Conservation (phyloP, 202 grass and related monocot genomes). For the Bolboschoenoplectus hybrid region DNA sequence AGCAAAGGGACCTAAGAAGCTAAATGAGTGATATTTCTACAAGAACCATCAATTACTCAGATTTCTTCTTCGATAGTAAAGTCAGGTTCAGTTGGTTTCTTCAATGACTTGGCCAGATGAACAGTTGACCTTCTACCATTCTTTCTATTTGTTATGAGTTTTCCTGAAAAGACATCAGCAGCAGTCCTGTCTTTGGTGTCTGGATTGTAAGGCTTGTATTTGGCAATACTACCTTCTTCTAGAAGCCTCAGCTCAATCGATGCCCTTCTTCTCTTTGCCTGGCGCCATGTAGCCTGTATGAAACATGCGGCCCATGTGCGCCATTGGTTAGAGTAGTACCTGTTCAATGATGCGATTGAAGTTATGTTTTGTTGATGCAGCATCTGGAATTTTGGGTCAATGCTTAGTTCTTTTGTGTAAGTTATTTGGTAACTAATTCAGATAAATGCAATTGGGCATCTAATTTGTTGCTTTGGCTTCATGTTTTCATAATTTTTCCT, state of each 20-base stretch:
- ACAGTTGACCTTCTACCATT: slow-evolving; percentile 37
- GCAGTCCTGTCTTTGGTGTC: neutral
- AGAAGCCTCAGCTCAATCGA: slow-evolving; percentile 59
- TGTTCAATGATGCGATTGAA: slow-evolving; percentile 6
- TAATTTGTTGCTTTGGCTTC: slow-evolving; percentile 1
- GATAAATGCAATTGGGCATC: neutral
- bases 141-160: slow-evolving; percentile 18
- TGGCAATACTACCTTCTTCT: slow-evolving; percentile 21
- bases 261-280: slow-evolving; percentile 58
- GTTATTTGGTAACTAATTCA: neutral
- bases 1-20: neutral
- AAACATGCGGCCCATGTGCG: slow-evolving; percentile 94
- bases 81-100: slow-evolving; percentile 81
- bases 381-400: neutral
- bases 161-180: slow-evolving; percentile 3
- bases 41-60: slow-evolving; percentile 21
- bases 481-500: neutral
- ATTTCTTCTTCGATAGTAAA: slow-evolving; percentile 64
- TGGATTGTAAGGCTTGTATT: neutral
- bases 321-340: slow-evolving; percentile 96
- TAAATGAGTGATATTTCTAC: slow-evolving; percentile 12
- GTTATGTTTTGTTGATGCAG: slow-evolving; percentile 13
- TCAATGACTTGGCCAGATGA: slow-evolving; percentile 45
- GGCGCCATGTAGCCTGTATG: slow-evolving; percentile 87
- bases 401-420: neutral